Evolutionary conservation across 352 stramenopile genomes (phyloP).

Genomic region (Phytophthora kernoviae): DNA sequence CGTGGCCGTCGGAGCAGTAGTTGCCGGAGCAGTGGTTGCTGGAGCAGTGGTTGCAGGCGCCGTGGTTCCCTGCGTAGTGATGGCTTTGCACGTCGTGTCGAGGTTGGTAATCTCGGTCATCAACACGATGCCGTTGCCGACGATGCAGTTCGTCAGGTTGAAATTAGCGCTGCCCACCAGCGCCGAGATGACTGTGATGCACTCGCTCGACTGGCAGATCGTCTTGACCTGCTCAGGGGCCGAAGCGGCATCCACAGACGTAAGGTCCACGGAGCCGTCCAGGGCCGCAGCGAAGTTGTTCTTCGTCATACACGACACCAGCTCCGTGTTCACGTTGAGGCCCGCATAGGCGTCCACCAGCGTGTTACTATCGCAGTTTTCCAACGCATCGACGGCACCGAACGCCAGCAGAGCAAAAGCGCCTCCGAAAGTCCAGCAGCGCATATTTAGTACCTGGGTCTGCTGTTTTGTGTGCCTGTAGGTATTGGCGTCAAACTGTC

Average conservation of each 20-base stretch:
- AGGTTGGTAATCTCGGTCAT: conserved; percentile 55
- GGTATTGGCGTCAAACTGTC: conserved; percentile 22
- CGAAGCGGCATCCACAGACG: conserved; percentile 37
- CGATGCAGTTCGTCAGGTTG: conserved; percentile 58
- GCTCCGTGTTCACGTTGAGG: conserved; percentile 51
- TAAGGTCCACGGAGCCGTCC: conserved; percentile 49
- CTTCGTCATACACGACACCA: conserved; percentile 54
- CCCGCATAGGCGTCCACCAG: conserved; percentile 54
- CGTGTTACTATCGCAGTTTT: conserved; percentile 47
- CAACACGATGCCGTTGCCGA: conserved; percentile 52
- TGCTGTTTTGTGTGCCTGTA: neutral
- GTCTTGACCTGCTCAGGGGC: conserved; percentile 41
- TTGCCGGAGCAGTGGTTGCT: conserved; percentile 1
- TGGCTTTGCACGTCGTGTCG: conserved; percentile 41
- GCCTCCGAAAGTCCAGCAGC: conserved; percentile 20
- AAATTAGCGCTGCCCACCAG: conserved; percentile 56
- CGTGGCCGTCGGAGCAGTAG: too few relatives aligned
- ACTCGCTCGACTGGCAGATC: conserved; percentile 48
- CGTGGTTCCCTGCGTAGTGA: conserved; percentile 20
- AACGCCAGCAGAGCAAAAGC: conserved; percentile 25
- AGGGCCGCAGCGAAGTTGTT: conserved; percentile 58
- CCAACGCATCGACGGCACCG: conserved; percentile 23
- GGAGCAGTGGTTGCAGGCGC: conserved; percentile 8
- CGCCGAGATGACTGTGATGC: conserved; percentile 46
- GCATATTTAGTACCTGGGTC: conserved; percentile 10